Percentiles rank a stretch among this genome's conserved stretches.
phyloP scores from a whole-genome alignment of 2,329 filamentous ascomycete species.

The Monosporascus sp. region DNA sequence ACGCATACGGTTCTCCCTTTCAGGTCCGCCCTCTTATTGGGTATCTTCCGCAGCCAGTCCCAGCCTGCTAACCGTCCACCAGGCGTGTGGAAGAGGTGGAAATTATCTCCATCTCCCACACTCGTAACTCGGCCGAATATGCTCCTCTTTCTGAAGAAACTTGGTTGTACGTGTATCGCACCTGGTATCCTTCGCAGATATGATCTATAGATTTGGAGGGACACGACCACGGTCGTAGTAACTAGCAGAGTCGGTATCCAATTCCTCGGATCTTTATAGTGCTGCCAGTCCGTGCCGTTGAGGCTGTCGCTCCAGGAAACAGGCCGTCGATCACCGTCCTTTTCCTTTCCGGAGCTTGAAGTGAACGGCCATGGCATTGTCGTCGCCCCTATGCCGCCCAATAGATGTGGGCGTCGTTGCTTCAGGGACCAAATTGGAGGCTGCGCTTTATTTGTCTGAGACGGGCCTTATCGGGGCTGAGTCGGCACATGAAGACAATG shows the following conservation, averaged over 20 bases:
- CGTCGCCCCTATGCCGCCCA: background rate
- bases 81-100: slow-evolving; percentile 89
- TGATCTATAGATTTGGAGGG: slow-evolving; percentile 59
- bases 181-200: slow-evolving; percentile 83
- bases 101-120: slow-evolving; percentile 95
- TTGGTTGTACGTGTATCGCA: slow-evolving; percentile 66
- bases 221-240: slow-evolving; percentile 48
- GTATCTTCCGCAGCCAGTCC: slow-evolving; percentile 82
- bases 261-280: slow-evolving; percentile 48
- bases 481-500: too few relatives aligned
- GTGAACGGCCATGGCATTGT: slow-evolving; percentile 28
- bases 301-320: slow-evolving; percentile 36
- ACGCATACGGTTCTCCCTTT: slow-evolving; percentile 68
- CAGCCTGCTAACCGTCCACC: slow-evolving; percentile 83
- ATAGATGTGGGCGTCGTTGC: background rate
- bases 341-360: slow-evolving; percentile 15
- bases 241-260: slow-evolving; percentile 49
- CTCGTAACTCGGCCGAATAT: slow-evolving; percentile 84
- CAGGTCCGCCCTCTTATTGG: slow-evolving; percentile 60
- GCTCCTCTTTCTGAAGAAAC: slow-evolving; percentile 68
- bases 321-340: slow-evolving; percentile 26
- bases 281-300: slow-evolving; percentile 46
- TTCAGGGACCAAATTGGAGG: background rate
- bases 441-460: background rate
- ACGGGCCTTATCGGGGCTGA: too few relatives aligned